These are phyloP conservation scores for Priceomyces carsonii DNA, from an alignment of 805 yeast genomes.

Conservation along the genomic window DNA sequence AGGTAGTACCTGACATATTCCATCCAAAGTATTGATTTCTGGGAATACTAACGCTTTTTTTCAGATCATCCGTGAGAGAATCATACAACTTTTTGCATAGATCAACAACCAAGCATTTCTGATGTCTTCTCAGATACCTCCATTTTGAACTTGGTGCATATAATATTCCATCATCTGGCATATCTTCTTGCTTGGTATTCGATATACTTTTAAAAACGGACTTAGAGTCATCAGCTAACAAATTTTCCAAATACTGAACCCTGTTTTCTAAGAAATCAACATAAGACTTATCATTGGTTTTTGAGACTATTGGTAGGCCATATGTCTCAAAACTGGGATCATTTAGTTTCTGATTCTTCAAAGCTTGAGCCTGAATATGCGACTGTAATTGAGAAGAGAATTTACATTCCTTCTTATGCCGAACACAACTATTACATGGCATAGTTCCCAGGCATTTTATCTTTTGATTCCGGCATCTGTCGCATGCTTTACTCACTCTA, in stretches of 20 bases:
- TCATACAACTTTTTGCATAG: slow-evolving; percentile 35
- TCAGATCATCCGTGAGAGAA: slow-evolving; percentile 33
- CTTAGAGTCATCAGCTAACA: slow-evolving; percentile 19
- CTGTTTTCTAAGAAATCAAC: slow-evolving; percentile 39
- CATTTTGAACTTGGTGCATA: slow-evolving; percentile 40
- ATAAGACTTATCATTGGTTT: slow-evolving; percentile 19
- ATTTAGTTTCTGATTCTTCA: slow-evolving; percentile 13
- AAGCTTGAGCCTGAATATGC: slow-evolving; percentile 5
- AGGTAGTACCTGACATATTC: slow-evolving; percentile 63
- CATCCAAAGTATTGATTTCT: slow-evolving; percentile 64
- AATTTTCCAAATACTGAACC: slow-evolving; percentile 39
- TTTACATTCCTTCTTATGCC: slow-evolving; percentile 36
- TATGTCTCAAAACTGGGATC: slow-evolving; percentile 12
- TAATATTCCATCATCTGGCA: slow-evolving; percentile 13
- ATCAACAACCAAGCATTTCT: slow-evolving; percentile 40
- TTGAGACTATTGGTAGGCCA: slow-evolving; percentile 20
- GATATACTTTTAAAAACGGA: slow-evolving; percentile 10
- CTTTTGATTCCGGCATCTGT: slow-evolving; percentile 54
- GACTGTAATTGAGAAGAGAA: slow-evolving; percentile 14
- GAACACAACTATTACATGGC: slow-evolving; percentile 52
- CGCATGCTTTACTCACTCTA: slow-evolving; percentile 56
- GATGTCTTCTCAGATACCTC: slow-evolving; percentile 49
- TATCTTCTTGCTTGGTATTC: neutral
- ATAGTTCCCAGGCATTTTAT: slow-evolving; percentile 56
- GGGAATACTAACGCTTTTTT: slow-evolving; percentile 44